A percentile compares a stretch with the other conserved stretches of the same genome.
phyloP scores from a whole-genome alignment of 2,329 filamentous ascomycete species.

The Penicillium griseofulvum region DNA sequence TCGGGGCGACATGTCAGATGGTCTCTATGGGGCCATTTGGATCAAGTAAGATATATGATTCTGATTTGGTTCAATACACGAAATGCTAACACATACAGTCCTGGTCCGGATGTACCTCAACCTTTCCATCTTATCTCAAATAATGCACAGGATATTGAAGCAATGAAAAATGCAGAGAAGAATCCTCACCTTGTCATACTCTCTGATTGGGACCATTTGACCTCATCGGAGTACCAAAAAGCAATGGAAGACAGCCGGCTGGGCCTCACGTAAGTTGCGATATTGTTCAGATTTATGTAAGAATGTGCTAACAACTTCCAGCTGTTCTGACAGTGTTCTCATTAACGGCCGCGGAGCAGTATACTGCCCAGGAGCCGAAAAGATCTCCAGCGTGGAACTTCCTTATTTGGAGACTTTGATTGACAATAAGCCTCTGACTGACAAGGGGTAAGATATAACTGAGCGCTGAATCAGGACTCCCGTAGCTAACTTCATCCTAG shows the following conservation, averaged over 20 bases:
- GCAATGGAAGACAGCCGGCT: conserved; percentile 25
- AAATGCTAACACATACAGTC: conserved; percentile 42
- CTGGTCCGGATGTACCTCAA: conserved; percentile 29
- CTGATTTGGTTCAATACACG: neutral
- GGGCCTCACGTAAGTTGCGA: conserved; percentile 19
- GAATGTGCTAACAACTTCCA: conserved; percentile 28
- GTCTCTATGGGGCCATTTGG: conserved; percentile 53
- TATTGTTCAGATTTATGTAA: too few relatives aligned
- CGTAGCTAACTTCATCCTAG: conserved; percentile 7
- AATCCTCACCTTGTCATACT: conserved; percentile 51
- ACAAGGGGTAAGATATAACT: conserved; percentile 30
- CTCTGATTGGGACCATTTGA: conserved; percentile 57
- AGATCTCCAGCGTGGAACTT: conserved; percentile 39
- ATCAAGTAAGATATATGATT: conserved; percentile 20
- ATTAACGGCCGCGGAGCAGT: conserved; percentile 61
- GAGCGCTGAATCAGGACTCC: neutral
- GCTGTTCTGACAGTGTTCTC: conserved; percentile 60
- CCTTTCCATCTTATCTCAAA: conserved; percentile 54
- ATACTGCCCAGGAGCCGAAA: conserved; percentile 49
- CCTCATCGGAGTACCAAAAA: conserved; percentile 46
- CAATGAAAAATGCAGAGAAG: conserved; percentile 52
- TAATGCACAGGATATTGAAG: conserved; percentile 37
- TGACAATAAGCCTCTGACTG: conserved; percentile 24
- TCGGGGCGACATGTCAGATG: conserved; percentile 50
- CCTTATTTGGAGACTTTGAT: conserved; percentile 21